phyloP scores from a whole-genome alignment of 345 rosid species.

The Moricandia arvensis region DNA sequence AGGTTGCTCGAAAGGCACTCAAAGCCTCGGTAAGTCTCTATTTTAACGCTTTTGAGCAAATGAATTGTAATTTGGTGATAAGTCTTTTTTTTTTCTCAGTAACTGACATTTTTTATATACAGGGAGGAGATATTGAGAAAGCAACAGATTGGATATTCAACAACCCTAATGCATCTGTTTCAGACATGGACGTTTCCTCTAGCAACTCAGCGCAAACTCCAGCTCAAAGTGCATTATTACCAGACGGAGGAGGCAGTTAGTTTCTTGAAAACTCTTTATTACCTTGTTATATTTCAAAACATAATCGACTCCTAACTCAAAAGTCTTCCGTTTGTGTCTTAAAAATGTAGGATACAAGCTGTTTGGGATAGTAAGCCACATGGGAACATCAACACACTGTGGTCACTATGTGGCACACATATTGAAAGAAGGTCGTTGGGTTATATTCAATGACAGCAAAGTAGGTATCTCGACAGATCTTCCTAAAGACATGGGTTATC shows the following conservation, averaged over 20 bases:
- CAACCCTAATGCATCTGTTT: constrained; percentile 70
- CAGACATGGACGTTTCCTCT: constrained; percentile 76
- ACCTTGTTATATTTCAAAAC: background rate
- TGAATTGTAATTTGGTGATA: background rate
- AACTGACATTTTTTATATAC: background rate
- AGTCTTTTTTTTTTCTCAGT: background rate
- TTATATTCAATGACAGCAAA: constrained; percentile 84
- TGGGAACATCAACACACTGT: constrained; percentile 90
- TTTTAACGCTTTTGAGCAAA: background rate
- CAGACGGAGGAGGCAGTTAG: constrained; percentile 97
- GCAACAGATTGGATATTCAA: constrained; percentile 99
- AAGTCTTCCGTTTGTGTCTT: background rate
- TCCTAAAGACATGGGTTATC: constrained; percentile 96
- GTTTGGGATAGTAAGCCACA: constrained; percentile 90
- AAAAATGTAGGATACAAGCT: constrained; percentile 72
- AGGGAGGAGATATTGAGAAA: constrained; percentile 93
- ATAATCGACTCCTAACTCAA: background rate
- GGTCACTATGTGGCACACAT: constrained; percentile 98
- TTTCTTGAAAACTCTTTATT: constrained; percentile 23
- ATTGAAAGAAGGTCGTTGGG: constrained; percentile 84
- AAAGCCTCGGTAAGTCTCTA: constrained; percentile 61
- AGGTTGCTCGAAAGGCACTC: constrained; percentile 77
- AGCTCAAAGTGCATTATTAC: constrained; percentile 46
- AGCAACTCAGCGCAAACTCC: constrained; percentile 42
- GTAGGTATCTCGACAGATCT: constrained; percentile 83